Evolutionary conservation across 352 stramenopile genomes (phyloP), one percentile per base, ranked within the genome.

Genomic region (Globisporangium cederbergense): DNA sequence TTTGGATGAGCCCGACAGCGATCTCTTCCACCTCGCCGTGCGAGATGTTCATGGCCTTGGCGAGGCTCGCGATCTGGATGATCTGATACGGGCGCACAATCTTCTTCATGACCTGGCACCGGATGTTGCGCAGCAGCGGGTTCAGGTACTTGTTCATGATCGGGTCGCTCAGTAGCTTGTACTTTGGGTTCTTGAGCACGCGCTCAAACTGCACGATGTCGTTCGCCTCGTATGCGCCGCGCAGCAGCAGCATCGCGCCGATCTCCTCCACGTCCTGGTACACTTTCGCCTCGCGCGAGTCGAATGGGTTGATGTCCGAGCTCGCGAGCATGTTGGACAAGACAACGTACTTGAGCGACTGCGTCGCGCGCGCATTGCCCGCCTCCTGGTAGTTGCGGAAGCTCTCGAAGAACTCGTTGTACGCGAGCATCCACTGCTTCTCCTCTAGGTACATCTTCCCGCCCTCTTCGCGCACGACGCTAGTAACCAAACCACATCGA

Each of bases 331-430:
- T 98, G 66, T 97, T 97, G 32, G 93, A 90, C 20, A 98, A 71
- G 47, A 97, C 89, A 13, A 96, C 89, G 70, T 96, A 97, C 76
- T 97, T 97, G 43, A 98, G 84, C 62, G 88, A 96, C 47, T 96
- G 83, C 65, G 89, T 95, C 25, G 93, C 90, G 14, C 89, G 84
- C 28, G 79, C 63, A 62, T 97, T 96, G 5, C 89, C 93, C 13
- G 90, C 90, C 72, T 98, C 89, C 61, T 97, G 91, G 68, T 98
- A 97, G 68, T 96, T 97, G 40, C 89, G 82, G 65, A 98, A 97
- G 62, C 89, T 94, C 75, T 97, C 90, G 40, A 97, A 97, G 67
- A 98, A 97, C 67, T 98, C 89, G 64, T 97, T 97, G 78, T 98
- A 97, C 47, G 93, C 93, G 40, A 92, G 73, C 65, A 85, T 85